A percentile compares a stretch with the other conserved stretches of the same genome.
Conservation (phyloP, 257 asterid species). For the Paulownia fortunei region DNA sequence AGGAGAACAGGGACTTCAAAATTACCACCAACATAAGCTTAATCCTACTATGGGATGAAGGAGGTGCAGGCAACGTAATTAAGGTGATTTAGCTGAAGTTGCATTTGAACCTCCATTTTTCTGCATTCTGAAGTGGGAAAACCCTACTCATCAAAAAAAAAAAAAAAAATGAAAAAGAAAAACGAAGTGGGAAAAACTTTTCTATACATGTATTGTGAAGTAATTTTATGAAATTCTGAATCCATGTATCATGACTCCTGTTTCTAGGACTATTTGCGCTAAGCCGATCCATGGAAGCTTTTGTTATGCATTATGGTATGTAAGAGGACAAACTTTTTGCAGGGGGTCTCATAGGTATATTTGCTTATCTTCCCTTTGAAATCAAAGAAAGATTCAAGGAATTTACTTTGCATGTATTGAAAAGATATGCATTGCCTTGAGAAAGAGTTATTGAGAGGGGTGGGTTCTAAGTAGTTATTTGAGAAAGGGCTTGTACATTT, state of each 20-base stretch:
- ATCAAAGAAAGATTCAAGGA: slow-evolving; percentile 19
- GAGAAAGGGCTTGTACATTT: not conserved
- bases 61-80: not conserved
- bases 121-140: slow-evolving; percentile 11
- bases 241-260: not conserved
- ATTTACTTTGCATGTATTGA: slow-evolving; percentile 29
- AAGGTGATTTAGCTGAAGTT: not conserved
- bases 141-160: too few species aligned
- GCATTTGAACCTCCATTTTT: not conserved
- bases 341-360: slow-evolving; percentile 22
- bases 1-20: slow-evolving; percentile 53
- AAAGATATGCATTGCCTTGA: not conserved
- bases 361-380: slow-evolving; percentile 10
- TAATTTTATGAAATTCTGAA: not conserved
- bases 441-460: not conserved
- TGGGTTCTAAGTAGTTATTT: too few species aligned
- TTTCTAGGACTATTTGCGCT: slow-evolving; percentile 1
- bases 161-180: too few species aligned
- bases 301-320: slow-evolving; percentile 15
- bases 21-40: slow-evolving; percentile 45
- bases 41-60: not conserved
- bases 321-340: slow-evolving; percentile 26
- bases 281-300: slow-evolving; percentile 12
- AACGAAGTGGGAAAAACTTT: not conserved
- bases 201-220: slow-evolving; percentile 17